Evolutionary conservation across 371 early-diverging fungal genomes (phyloP).

Genomic region (Rhizopus delemar): DNA sequence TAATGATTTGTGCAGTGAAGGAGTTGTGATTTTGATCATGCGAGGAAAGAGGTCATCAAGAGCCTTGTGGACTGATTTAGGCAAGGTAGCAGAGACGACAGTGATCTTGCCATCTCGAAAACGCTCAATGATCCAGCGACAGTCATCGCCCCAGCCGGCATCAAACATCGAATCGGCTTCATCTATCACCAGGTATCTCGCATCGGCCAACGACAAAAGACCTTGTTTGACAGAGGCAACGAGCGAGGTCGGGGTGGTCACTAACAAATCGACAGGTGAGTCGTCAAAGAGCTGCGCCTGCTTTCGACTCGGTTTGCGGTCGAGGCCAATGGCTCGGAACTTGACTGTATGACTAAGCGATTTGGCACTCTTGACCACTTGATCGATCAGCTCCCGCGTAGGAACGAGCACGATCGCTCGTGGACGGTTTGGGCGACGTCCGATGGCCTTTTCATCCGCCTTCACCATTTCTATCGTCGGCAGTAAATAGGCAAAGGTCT

Average conservation of each 20-base stretch:
- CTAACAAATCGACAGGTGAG: slow-evolving; percentile 77
- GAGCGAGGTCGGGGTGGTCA: slow-evolving; percentile 77
- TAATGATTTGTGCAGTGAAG: slow-evolving; percentile 79
- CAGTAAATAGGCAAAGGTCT: slow-evolving; percentile 95
- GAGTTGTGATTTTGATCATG: slow-evolving; percentile 76
- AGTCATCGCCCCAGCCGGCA: slow-evolving; percentile 75
- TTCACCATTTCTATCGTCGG: slow-evolving; percentile 82
- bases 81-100: slow-evolving; percentile 87
- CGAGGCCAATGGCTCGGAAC: slow-evolving; percentile 67
- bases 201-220: slow-evolving; percentile 57
- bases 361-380: slow-evolving; percentile 73
- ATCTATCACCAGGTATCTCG: slow-evolving; percentile 78
- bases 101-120: slow-evolving; percentile 36
- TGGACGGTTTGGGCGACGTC: slow-evolving; percentile 67
- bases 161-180: slow-evolving; percentile 95
- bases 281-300: slow-evolving; percentile 39
- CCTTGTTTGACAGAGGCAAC: slow-evolving; percentile 42
- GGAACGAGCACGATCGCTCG: slow-evolving; percentile 95
- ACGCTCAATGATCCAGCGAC: slow-evolving; percentile 30
- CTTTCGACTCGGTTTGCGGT: slow-evolving; percentile 41
- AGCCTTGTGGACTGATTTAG: slow-evolving; percentile 68
- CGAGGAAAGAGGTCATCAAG: slow-evolving; percentile 61
- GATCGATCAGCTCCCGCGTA: slow-evolving; percentile 89
- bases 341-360: slow-evolving; percentile 70
- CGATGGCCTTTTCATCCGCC: slow-evolving; percentile 58